Evolutionary conservation across 805 yeast species (phyloP), one percentile per base, ranked within the genome.

Genomic region (Saccharomycopsis schoenii): DNA sequence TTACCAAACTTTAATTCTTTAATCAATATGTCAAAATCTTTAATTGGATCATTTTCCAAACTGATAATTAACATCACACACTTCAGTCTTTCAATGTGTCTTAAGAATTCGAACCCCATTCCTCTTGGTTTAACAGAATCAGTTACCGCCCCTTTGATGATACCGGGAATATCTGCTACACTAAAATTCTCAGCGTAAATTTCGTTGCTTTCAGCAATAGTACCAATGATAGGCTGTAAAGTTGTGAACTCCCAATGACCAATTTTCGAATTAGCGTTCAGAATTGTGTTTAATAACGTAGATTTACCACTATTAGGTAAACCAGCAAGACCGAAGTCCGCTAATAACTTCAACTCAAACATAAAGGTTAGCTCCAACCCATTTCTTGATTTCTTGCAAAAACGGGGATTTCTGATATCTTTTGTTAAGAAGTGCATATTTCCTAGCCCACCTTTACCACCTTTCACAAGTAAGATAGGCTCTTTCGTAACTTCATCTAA

Each of bases 191-290:
- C 61, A 25, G 4, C 87, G 80, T 25, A 67, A 66, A 54, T 68
- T 24, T 58, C 43, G 6, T 59, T 37, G 14, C 68, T 37, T 2
- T 76, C 72, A 3, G 81, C 82, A 14, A 94, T 88, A 0, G 97
- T 93, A 2, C 99, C 99, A 57, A 94, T 83, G 0, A 90, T 86
- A 0, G 99, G 99, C 63, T 85, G 89, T 59, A 94, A 74, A 0
- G 99, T 94, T 0, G 99, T 94, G 70, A 94, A 94, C 68, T 88
- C 96, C 97, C 97, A 94, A 72, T 91, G 96, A 0, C 98, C 99
- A 14, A 94, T 88, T 61, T 89, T 77, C 1, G 99, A 97, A 61
- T 85, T 78, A 0, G 99, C 98, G 60, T 84, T 83, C 0, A 97
- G 89, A 15, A 94, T 89, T 10, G 96, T 91, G 60, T 96, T 76